phyloP scores from a whole-genome alignment of 805 yeast genomes.

The Spathaspora hagerdaliae region DNA sequence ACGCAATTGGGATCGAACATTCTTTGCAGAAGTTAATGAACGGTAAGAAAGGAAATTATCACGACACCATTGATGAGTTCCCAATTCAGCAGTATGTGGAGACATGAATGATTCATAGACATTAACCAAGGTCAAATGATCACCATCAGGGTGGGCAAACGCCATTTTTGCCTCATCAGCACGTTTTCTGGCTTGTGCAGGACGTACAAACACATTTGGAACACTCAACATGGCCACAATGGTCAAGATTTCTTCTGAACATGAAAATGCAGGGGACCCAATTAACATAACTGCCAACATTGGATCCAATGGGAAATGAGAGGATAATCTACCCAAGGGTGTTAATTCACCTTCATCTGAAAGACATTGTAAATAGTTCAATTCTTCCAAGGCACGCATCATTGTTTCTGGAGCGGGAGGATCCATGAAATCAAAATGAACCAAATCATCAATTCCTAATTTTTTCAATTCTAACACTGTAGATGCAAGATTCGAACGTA shows the following conservation, averaged over 20 bases:
- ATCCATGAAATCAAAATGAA: constrained; percentile 97
- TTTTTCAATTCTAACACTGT: constrained; percentile 92
- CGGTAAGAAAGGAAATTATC: constrained; percentile 82
- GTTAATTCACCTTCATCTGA: constrained; percentile 92
- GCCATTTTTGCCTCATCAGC: constrained; percentile 87
- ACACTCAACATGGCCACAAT: constrained; percentile 89
- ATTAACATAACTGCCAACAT: constrained; percentile 90
- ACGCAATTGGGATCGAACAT: constrained; percentile 77
- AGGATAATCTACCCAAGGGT: constrained; percentile 82
- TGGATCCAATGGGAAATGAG: constrained; percentile 94
- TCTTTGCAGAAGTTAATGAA: constrained; percentile 81
- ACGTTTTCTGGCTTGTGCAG: constrained; percentile 77
- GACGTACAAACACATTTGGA: constrained; percentile 92
- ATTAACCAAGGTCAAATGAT: constrained; percentile 85
- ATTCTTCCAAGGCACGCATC: constrained; percentile 98
- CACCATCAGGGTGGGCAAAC: constrained; percentile 94
- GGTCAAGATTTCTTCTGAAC: constrained; percentile 85
- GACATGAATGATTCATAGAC: constrained; percentile 81
- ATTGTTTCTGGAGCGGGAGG: constrained; percentile 99
- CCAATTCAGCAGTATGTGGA: constrained; percentile 65
- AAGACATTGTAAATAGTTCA: constrained; percentile 84
- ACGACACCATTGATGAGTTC: constrained; percentile 83
- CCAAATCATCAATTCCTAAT: constrained; percentile 91
- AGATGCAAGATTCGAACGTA: constrained; percentile 84
- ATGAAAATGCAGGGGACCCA: constrained; percentile 77